Conservation (phyloP, 2,329 filamentous ascomycete species). For the Phaeomoniella chlamydospora region DNA sequence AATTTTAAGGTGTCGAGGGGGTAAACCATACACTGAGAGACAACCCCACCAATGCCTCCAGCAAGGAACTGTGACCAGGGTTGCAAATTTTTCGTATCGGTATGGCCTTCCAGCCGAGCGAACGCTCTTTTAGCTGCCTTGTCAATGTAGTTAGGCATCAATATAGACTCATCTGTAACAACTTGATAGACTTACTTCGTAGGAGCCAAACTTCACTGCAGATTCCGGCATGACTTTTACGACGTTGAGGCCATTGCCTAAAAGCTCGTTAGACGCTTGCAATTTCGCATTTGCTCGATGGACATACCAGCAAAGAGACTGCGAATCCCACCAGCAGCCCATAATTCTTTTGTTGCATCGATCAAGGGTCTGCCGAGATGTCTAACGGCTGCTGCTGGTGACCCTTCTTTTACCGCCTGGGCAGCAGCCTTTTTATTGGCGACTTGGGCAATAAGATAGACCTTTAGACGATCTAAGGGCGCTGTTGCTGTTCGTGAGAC, state of each 20-base stretch:
- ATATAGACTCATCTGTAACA: conserved; percentile 2
- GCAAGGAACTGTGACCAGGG: conserved; percentile 80
- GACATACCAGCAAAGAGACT: conserved; percentile 85
- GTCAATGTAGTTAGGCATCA: conserved; percentile 15
- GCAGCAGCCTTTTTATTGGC: conserved; percentile 44
- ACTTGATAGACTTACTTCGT: conserved; percentile 46
- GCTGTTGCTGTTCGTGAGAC: conserved; percentile 91
- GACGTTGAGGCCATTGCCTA: conserved; percentile 91
- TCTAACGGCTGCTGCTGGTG: conserved; percentile 47
- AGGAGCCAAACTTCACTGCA: conserved; percentile 94
- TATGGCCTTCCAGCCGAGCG: conserved; percentile 74
- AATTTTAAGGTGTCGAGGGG: conserved; percentile 60
- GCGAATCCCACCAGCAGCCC: conserved; percentile 69
- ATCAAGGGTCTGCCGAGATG: conserved; percentile 56
- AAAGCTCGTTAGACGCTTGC: background rate
- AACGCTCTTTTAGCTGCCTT: conserved; percentile 79
- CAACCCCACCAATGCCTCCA: conserved; percentile 83
- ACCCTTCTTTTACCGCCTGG: conserved; percentile 55
- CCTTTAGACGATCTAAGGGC: conserved; percentile 90
- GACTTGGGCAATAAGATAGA: conserved; percentile 91
- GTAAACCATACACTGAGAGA: conserved; percentile 84
- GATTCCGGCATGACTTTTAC: conserved; percentile 98
- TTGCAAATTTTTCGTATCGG: conserved; percentile 64
- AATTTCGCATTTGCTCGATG: conserved; percentile 2
- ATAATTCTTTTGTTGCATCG: conserved; percentile 63